Conservation (phyloP, 140 eudicot genomes). For the Anethum foeniculum region DNA sequence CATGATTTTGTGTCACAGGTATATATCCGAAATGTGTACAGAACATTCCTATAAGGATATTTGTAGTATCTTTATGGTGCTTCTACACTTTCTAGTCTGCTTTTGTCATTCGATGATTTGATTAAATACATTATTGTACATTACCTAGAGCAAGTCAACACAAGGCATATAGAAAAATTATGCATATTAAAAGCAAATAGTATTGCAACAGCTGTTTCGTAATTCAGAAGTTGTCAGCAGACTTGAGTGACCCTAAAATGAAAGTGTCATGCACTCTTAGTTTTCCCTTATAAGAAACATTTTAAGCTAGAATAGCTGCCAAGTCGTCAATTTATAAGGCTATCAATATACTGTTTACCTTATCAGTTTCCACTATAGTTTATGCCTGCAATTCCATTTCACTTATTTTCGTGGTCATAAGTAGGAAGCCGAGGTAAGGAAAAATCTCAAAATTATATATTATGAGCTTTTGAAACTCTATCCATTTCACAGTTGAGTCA, state of each 20-base stretch:
- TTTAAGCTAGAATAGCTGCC: neutral
- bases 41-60: neutral
- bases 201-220: neutral
- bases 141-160: neutral
- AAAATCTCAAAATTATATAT: neutral
- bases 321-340: neutral
- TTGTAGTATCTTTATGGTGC: neutral
- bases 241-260: neutral
- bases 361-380: neutral
- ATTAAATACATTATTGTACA: neutral
- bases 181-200: neutral
- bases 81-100: neutral
- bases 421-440: neutral
- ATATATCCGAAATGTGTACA: constrained; percentile 2
- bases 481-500: neutral
- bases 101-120: neutral
- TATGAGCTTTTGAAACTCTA: neutral
- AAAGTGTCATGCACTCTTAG: neutral
- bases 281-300: neutral
- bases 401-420: neutral
- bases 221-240: neutral
- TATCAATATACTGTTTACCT: neutral
- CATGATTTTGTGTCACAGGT: constrained; percentile 73
- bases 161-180: neutral
- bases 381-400: neutral